Evolutionary conservation across 768 basidiomycete genomes (phyloP), one percentile per base, ranked within the genome.

Genomic region (Polyporus arcularius): DNA sequence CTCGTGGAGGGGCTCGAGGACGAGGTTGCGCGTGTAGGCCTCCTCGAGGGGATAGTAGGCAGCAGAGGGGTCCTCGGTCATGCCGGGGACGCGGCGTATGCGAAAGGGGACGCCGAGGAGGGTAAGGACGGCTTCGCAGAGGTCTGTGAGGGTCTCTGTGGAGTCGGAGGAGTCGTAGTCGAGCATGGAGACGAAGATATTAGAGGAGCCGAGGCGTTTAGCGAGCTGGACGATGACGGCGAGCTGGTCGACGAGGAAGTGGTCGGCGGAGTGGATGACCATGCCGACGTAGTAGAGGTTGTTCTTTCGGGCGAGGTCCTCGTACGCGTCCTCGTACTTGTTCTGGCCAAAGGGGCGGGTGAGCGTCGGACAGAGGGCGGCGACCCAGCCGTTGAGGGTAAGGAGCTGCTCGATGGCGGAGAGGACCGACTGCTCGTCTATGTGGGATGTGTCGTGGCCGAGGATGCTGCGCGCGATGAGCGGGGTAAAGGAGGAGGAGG

Each of bases 321-420:
- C 92, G 73, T 94, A 98, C 18, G 90, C 82, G 65, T 90, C 86
- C 56, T 96, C 87, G 62, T 86, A 82, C 67, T 86, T 89, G 75
- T 95, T 92, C 71, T 96, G 90, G 5, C 92, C 93, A 68, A 99
- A 99, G 3, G 97, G 97, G n/a, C 97, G 87, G 3, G 84, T 84
- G 39, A 99, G 82, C 0, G 93, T 96, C 8, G 96, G 94, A 72
- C 96, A 99, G 31, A 93, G 85, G 3, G 94, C 94, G 28, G 95
- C 94, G 14, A 96, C 97, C 97, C 97, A 99, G 16, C 97, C 97
- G 68, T 98, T 98, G 57, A 98, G 83, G 15, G 92, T 90, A n/a
- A 98, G 81, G 0, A 99, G 81, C 65, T 93, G 92, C 74, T 99
- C 97, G 50, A 99, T 92, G 4, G 96, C 87, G 50, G 82, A 86